These are phyloP conservation scores for Schizochytrium sp. DNA, from an alignment of 108 stramenopile species.

Conservation along the genomic window DNA sequence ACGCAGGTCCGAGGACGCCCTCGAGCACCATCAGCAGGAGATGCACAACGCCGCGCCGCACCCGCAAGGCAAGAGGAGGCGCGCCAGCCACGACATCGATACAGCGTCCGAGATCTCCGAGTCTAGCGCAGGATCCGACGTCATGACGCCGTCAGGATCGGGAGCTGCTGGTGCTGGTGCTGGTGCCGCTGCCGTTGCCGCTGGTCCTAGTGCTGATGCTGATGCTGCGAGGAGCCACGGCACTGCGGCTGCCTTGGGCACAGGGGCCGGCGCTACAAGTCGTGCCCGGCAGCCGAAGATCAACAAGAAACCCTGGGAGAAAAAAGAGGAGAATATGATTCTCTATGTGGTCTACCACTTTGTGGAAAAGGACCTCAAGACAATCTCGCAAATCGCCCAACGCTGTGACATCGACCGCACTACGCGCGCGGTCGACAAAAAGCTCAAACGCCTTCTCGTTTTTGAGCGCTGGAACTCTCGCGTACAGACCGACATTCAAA, in stretches of 20 bases:
- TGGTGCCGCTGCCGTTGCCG: not conserved
- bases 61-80: too few relatives aligned
- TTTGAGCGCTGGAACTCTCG: conserved; percentile 5
- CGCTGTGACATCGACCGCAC: not conserved
- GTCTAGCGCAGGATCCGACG: too few relatives aligned
- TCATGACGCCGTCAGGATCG: too few relatives aligned
- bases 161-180: not conserved
- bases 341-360: not conserved
- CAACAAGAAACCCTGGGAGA: conserved; percentile 14
- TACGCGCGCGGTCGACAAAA: not conserved
- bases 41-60: too few relatives aligned
- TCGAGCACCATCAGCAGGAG: too few relatives aligned
- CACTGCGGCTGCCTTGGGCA: not conserved
- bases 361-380: conserved; percentile 14
- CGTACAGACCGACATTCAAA: conserved; percentile 7
- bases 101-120: too few relatives aligned
- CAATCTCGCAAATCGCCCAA: not conserved
- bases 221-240: not conserved
- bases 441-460: not conserved
- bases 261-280: not conserved
- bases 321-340: not conserved
- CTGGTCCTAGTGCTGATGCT: not conserved
- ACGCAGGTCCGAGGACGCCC: too few relatives aligned
- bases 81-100: too few relatives aligned
- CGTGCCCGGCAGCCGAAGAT: not conserved